A percentile compares a stretch with the other conserved stretches of the same genome.
Conservation (phyloP, 495 filamentous ascomycete species). For the Penicillium cataractarum region DNA sequence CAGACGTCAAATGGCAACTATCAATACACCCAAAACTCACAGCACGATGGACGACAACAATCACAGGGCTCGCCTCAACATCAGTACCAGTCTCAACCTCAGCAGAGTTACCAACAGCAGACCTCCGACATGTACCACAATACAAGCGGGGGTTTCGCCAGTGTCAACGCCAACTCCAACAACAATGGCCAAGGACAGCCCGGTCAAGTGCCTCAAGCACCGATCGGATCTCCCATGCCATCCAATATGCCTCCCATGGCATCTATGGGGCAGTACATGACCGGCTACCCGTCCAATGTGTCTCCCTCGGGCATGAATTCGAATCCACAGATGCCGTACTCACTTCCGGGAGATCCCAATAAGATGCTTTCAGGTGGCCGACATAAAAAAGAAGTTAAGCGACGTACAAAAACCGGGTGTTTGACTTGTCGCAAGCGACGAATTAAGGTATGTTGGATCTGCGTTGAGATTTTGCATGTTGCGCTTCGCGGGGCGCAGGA, state of each 20-base stretch:
- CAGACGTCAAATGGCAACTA: slow-evolving; percentile 40
- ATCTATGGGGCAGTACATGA: slow-evolving; percentile 51
- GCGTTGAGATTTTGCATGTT: slow-evolving; percentile 37
- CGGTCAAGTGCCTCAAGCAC: slow-evolving; percentile 46
- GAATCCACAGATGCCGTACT: slow-evolving; percentile 49
- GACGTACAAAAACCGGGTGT: slow-evolving; percentile 96
- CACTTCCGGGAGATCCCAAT: slow-evolving; percentile 46
- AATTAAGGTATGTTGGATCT: slow-evolving; percentile 83
- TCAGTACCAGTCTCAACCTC: slow-evolving; percentile 37
- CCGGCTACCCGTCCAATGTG: slow-evolving; percentile 44
- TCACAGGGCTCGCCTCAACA: slow-evolving; percentile 29
- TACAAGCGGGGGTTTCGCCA: slow-evolving; percentile 28
- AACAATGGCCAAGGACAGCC: slow-evolving; percentile 38
- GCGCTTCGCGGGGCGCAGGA: slow-evolving; percentile 41
- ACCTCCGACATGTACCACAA: slow-evolving; percentile 42
- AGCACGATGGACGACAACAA: slow-evolving; percentile 27
- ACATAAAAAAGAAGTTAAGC: slow-evolving; percentile 99
- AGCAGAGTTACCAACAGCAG: slow-evolving; percentile 40
- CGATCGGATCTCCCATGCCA: slow-evolving; percentile 49
- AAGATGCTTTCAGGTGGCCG: slow-evolving; percentile 77
- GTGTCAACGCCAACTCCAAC: slow-evolving; percentile 29
- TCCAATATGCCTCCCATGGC: slow-evolving; percentile 45
- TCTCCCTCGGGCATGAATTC: slow-evolving; percentile 41
- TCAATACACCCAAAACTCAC: slow-evolving; percentile 32
- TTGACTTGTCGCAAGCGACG: slow-evolving; percentile 94